Evolutionary conservation across 495 filamentous ascomycete species (phyloP).

Genomic region (Aspergillus nanangensis): DNA sequence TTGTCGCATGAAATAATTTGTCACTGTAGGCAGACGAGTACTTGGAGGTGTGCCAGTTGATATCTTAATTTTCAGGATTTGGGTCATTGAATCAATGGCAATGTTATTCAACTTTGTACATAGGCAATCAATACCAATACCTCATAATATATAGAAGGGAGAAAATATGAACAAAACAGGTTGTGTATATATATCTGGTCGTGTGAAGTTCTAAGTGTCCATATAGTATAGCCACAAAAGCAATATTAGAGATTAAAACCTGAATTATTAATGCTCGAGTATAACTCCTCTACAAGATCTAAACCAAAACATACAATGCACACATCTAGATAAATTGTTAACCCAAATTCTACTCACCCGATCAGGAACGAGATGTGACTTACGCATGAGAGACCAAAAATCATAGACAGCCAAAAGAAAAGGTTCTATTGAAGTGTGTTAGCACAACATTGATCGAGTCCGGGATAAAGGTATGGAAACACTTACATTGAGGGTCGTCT

Average conservation of each 20-base stretch:
- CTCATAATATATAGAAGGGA: background rate
- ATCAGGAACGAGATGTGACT: slow-evolving; percentile 23
- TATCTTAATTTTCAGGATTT: too few relatives aligned
- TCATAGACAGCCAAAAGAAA: slow-evolving; percentile 95
- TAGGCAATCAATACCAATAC: background rate
- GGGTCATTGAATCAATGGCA: too few relatives aligned
- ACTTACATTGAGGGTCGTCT: slow-evolving; percentile 68
- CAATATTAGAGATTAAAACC: too few relatives aligned
- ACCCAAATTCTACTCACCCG: background rate
- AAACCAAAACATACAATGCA: slow-evolving; percentile 10
- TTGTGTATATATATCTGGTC: background rate
- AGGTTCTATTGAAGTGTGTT: slow-evolving; percentile 52
- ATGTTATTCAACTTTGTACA: too few relatives aligned
- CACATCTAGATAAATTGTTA: slow-evolving; percentile 2
- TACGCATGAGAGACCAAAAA: slow-evolving; percentile 81
- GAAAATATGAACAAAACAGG: background rate
- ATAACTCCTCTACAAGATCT: too few relatives aligned
- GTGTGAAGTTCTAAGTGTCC: background rate
- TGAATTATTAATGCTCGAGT: too few relatives aligned
- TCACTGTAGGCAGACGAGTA: too few relatives aligned
- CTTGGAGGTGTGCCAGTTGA: too few relatives aligned
- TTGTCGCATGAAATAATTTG: too few relatives aligned
- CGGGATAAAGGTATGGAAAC: background rate
- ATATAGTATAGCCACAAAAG: slow-evolving; percentile 3
- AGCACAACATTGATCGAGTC: too few relatives aligned